Base-by-base conservation (phyloP, 2,329 filamentous ascomycete species). In the Pezicula carpinea region DNA sequence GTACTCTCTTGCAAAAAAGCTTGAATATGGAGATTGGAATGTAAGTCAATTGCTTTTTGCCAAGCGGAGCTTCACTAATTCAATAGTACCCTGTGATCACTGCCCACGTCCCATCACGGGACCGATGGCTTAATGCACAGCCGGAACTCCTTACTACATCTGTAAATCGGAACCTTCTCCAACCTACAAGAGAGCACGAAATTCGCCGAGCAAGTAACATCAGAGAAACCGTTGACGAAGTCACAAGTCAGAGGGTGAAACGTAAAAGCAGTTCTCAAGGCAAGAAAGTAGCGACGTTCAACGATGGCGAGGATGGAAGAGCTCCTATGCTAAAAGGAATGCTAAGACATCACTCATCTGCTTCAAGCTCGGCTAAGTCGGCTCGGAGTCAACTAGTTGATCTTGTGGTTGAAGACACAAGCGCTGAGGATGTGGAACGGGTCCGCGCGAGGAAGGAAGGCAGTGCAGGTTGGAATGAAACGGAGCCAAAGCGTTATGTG, bases 11-110 rank as follows among this genome's bases (percentile, higher is more conserved):
- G 88, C 88, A 1, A 77, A 85, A 49, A 77, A 82, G 35, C 68
- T 92, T 4, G 87, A 91, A 59, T 91, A 83, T 64, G 87, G 87
- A 2, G 92, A 97, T 62, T 97, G 91, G 89, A 96, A 97, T 67
- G 89, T 92, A 70, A 75, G 87, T 81, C 13, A n/a, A 10, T 26
- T 13, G 23, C 19, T 18, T 14, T 18, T 14, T 31, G 11, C 13
- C 15, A 18, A 41, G 13, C 38, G 42, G 31, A 31, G 19, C 5
- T 42, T 39, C 49, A 61, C 70, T 45, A 72, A 54, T 15, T 43
- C 15, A 49, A 43, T 59, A 93, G 88, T 97, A 97, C 66, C 92
- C 91, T 19, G 92, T 97, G 22, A 91, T 97, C 55, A 92, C 91
- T 29, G 91, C 82, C 17, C 79, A 87, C 63, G 80, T 89, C 53